Percentiles rank a stretch among this genome's conserved stretches.
Evolutionary conservation across 2,329 filamentous ascomycete species (phyloP).

Genomic region (Epichloe elymi): DNA sequence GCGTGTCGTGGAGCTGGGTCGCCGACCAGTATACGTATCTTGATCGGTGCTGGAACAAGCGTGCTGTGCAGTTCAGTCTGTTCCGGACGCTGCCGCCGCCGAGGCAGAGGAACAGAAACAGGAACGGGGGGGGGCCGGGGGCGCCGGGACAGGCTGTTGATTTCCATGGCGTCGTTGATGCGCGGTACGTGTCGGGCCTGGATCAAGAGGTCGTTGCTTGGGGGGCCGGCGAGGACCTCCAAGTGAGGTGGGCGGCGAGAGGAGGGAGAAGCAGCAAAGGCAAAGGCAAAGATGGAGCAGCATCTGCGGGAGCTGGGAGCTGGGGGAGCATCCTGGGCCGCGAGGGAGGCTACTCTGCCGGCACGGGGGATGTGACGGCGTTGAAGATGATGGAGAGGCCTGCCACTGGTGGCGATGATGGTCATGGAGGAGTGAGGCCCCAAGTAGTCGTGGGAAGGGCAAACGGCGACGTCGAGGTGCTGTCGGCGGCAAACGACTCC

Average conservation of each 20-base stretch:
- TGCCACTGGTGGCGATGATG: slow-evolving; percentile 7
- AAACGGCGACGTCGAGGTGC: slow-evolving; percentile 33
- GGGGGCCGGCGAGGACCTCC: slow-evolving; percentile 37
- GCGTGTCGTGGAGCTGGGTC: slow-evolving; percentile 22
- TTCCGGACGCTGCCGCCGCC: slow-evolving; percentile 7
- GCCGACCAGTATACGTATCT: slow-evolving; percentile 36
- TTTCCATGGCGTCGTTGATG: slow-evolving; percentile 36
- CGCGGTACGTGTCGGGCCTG: slow-evolving; percentile 21
- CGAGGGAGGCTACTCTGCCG: slow-evolving; percentile 25
- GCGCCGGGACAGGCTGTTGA: slow-evolving; percentile 23
- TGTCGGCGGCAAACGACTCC: slow-evolving; percentile 24
- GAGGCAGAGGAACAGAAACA: slow-evolving; percentile 7
- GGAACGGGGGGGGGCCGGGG: slow-evolving; percentile 4
- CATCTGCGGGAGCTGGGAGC: slow-evolving; percentile 13
- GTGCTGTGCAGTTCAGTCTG: slow-evolving; percentile 25
- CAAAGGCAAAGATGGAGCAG: slow-evolving; percentile 3
- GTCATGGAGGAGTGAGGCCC: slow-evolving; percentile 6
- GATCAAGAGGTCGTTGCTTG: slow-evolving; percentile 34
- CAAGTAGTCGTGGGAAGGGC: slow-evolving; percentile 34
- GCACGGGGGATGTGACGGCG: slow-evolving; percentile 36
- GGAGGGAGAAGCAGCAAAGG: slow-evolving; percentile 8
- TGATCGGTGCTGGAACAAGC: slow-evolving; percentile 39
- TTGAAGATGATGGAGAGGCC: slow-evolving; percentile 29
- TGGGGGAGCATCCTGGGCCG: slow-evolving; percentile 25
- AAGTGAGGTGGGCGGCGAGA: slow-evolving; percentile 26